These are phyloP conservation scores for Backusella liffmaniae DNA, from an alignment of 192 early-diverging fungal species.

Conservation along the genomic window DNA sequence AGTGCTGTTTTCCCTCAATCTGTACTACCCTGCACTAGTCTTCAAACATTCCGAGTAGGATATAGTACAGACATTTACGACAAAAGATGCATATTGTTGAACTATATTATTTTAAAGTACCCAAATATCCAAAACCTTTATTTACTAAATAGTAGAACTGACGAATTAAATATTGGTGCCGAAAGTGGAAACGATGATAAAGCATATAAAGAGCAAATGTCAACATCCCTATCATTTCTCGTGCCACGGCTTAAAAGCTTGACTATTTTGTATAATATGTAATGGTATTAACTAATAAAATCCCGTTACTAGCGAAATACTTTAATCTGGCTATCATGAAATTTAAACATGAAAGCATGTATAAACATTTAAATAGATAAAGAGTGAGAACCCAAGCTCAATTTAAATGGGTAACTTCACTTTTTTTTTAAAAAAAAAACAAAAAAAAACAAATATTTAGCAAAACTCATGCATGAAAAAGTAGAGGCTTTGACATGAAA, in stretches of 20 bases:
- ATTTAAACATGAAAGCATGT: no score
- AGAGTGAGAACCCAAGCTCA: no score
- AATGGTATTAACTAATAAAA: not conserved
- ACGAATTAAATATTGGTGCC: not conserved
- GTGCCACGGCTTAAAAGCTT: not conserved
- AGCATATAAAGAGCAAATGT: not conserved
- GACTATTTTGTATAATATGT: not conserved
- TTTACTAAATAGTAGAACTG: not conserved
- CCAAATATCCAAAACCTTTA: slow-evolving; percentile 1
- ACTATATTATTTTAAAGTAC: not conserved
- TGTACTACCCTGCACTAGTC: not conserved
- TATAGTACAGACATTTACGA: not conserved
- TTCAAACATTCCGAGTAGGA: not conserved
- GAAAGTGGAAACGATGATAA: not conserved
- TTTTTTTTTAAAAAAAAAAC: no score
- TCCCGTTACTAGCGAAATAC: not conserved
- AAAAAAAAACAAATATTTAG: no score
- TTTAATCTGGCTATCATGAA: not conserved
- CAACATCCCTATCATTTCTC: not conserved
- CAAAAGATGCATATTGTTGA: not conserved
- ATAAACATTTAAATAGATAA: no score
- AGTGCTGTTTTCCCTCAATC: not conserved
- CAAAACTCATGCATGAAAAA: no score
- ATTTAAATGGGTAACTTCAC: no score
- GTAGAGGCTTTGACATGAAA: no score